These are phyloP conservation scores for Chlorella sp. DNA, from an alignment of 139 green algal species.

Conservation along the genomic window DNA sequence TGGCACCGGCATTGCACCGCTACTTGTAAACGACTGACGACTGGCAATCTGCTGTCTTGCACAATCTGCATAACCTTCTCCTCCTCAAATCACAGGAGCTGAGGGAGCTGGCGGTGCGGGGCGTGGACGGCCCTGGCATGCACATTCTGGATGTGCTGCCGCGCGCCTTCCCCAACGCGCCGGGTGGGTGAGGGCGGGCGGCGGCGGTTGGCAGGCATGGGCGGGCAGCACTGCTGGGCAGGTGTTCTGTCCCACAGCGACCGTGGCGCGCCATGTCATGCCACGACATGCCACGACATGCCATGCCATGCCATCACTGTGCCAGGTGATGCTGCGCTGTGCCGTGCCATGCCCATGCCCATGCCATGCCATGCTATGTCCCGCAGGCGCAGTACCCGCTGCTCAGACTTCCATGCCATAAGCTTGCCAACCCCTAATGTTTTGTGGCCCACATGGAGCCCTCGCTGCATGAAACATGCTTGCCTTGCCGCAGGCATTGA, in stretches of 20 bases:
- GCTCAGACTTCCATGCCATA: no score
- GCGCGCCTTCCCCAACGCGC: constrained; percentile 21
- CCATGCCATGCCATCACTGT: no score
- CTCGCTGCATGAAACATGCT: neutral
- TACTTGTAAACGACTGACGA: neutral
- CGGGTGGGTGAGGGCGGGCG: neutral
- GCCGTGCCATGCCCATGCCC: neutral
- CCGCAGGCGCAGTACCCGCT: no score
- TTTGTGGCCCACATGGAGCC: no score
- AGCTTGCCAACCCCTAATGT: no score
- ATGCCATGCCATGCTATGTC: neutral
- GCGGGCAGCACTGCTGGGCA: no score
- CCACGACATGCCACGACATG: no score
- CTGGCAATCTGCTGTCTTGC: neutral
- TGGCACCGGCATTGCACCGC: no score
- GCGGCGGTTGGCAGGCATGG: no score
- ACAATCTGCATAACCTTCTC: neutral
- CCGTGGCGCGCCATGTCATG: no score
- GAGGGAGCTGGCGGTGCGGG: constrained; percentile 51
- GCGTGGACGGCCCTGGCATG: constrained; percentile 58
- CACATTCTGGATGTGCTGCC: constrained; percentile 53
- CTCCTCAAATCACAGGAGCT: constrained; percentile 22
- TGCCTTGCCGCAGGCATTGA: neutral
- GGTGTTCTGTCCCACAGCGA: no score
- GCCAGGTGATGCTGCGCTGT: no score